Evolutionary conservation across 208 protist genomes (phyloP).

Genomic region (Leptomonas seymouri): DNA sequence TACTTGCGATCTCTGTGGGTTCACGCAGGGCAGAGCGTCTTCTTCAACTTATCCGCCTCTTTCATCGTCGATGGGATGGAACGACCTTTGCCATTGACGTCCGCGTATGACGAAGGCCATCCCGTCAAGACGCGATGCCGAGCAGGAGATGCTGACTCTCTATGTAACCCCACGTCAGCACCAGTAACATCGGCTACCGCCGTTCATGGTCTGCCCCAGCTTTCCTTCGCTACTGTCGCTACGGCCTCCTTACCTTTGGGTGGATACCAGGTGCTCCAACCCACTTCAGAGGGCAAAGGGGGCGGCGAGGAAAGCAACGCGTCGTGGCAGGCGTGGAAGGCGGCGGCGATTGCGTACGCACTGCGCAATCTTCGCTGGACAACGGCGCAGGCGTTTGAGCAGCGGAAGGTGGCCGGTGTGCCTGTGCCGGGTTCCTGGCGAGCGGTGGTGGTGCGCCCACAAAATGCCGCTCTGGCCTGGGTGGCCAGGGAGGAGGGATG

Average conservation of each 20-base stretch:
- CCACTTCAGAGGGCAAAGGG: not conserved
- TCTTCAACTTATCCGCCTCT: slow-evolving; percentile 76
- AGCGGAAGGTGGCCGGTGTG: slow-evolving; percentile 69
- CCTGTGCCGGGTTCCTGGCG: slow-evolving; percentile 64
- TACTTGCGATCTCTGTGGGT: slow-evolving; percentile 73
- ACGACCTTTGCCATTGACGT: too few relatives aligned
- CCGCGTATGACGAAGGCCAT: not conserved
- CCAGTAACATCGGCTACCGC: not conserved
- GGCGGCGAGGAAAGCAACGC: not conserved
- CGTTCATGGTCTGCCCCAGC: not conserved
- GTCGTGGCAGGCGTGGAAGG: slow-evolving; percentile 24
- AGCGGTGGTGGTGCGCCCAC: slow-evolving; percentile 42
- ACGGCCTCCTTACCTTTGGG: slow-evolving; percentile 31
- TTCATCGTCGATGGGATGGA: slow-evolving; percentile 23
- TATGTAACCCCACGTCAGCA: not conserved
- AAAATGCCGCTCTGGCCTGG: slow-evolving; percentile 13
- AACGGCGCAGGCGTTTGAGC: slow-evolving; percentile 30
- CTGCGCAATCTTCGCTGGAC: slow-evolving; percentile 35
- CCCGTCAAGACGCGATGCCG: not conserved
- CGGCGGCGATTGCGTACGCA: slow-evolving; percentile 26
- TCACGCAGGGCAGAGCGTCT: slow-evolving; percentile 76
- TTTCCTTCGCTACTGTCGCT: slow-evolving; percentile 7
- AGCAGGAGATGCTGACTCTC: not conserved
- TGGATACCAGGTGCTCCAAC: slow-evolving; percentile 22
- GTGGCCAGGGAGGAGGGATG: not conserved